Evolutionary conservation across 176 grass and related monocot genomes (phyloP), one percentile per base, ranked within the genome.

Genomic region (Themeda triandra): DNA sequence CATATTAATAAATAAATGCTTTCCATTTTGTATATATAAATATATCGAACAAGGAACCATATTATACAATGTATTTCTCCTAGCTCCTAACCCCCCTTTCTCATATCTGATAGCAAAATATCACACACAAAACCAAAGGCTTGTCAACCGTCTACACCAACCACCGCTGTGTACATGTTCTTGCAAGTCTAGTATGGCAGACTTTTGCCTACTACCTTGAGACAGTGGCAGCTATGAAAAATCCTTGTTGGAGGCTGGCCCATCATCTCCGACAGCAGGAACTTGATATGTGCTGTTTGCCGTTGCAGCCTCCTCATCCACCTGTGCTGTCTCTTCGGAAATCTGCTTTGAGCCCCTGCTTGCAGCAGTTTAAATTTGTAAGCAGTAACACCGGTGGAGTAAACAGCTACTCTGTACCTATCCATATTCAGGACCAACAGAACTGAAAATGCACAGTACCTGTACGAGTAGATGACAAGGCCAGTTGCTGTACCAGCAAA

Each of bases 231-330:
- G 37, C 59, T 58, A 75, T 0, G 74, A 9, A 1, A 58, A 13
- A 28, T 75, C 68, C 44, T 83, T 86, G 79, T 83, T 86, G 45
- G 73, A 67, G 33, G 36, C 36, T 3, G 66, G 59, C 3, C 6
- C 68, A 30, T 62, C 74, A 5, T 86, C 84, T 68, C 44, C 59
- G 2, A 15, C 59, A 37, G 23, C 17, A 0, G 84, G 29, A 44
- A 25, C 44, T 74, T 6, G 23, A 5, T 13, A 29, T 2, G 1
- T 6, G 5, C 0, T 39, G 23, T 84, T 51, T 11, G 23, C 76
- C 33, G 53, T 63, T 8, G 79, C 83, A 3, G 86, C 83, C 83
- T 92, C 90, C 68, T 92, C 86, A 1, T 92, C 90, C 39, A 7
- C 73, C 63, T 88, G 86, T 2, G 83, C 59, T 0, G 39, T 88